phyloP scores from a whole-genome alignment of 2,329 filamentous ascomycete species.

The Sporothrix globosa region DNA sequence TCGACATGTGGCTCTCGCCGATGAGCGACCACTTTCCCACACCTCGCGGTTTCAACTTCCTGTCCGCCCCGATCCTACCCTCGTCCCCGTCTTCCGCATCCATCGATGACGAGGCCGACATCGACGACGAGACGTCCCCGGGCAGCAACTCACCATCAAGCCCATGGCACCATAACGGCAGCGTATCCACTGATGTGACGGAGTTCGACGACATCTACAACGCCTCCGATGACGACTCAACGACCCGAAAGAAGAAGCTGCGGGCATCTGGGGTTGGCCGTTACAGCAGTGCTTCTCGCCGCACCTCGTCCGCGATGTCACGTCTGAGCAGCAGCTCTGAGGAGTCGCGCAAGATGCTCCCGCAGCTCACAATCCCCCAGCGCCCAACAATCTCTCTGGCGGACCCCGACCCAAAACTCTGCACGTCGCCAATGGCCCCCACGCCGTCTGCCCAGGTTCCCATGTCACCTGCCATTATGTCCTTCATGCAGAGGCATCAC shows the following conservation, averaged over 20 bases:
- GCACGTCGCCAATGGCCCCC: slow-evolving; percentile 62
- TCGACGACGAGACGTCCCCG: slow-evolving; percentile 43
- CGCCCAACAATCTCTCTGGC: slow-evolving; percentile 43
- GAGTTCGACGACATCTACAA: slow-evolving; percentile 89
- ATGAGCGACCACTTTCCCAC: slow-evolving; percentile 70
- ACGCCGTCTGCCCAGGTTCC: slow-evolving; percentile 70
- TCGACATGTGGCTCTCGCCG: slow-evolving; percentile 62
- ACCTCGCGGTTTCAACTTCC: slow-evolving; percentile 67
- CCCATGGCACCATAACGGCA: slow-evolving; percentile 59
- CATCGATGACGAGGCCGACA: slow-evolving; percentile 49
- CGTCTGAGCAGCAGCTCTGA: slow-evolving; percentile 38
- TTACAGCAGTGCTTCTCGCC: slow-evolving; percentile 42
- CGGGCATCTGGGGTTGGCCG: slow-evolving; percentile 47
- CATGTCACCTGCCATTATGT: slow-evolving; percentile 75
- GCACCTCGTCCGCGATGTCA: slow-evolving; percentile 30
- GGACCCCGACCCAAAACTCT: slow-evolving; percentile 50
- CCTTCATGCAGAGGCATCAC: slow-evolving; percentile 67
- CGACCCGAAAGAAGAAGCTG: slow-evolving; percentile 49
- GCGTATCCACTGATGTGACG: slow-evolving; percentile 66
- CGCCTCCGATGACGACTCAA: slow-evolving; percentile 74
- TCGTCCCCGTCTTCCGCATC: slow-evolving; percentile 62
- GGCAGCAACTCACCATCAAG: slow-evolving; percentile 49
- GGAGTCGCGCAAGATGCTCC: slow-evolving; percentile 46
- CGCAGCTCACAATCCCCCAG: slow-evolving; percentile 58
- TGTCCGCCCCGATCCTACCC: slow-evolving; percentile 64